Base-by-base conservation (phyloP, 306 rosid genomes). In the Cucurbita ficifolia region DNA sequence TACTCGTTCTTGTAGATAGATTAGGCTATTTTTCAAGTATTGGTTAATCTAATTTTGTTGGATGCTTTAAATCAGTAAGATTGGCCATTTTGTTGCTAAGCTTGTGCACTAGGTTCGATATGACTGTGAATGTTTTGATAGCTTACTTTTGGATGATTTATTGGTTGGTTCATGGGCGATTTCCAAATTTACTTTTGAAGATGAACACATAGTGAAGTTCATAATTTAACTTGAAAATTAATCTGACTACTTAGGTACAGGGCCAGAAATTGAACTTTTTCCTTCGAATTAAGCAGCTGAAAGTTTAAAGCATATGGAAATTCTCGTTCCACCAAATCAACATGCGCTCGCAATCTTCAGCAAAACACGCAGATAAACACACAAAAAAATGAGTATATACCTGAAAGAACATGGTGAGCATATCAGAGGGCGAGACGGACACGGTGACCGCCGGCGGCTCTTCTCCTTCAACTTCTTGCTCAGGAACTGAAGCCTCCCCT, bases 381-480 rank as follows among this genome's bases (percentile, higher is more conserved):
- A 39, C 1, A 24, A 46, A 13, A 60, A 60, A 60, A 59, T 14
- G 13, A 46, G 1, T 61, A 8, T 36, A 9, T 69, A 92, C 98
- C 96, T 87, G 96, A 84, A 92, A 88, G 81, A 86, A 71, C 96
- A 92, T 90, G 57, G 87, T 84, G 82, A 92, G 96, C 19, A 85
- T 84, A 16, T 92, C 96, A 1, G 96, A 86, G 0, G 98, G 87
- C 5, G 91, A 92, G 81, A 92, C 81, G 29, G 96, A 90, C 4
- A 90, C 96, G 17, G 87, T 84, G 75, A 92, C 96, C 18, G 96
- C 64, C 73, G 74, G 90, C 69, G 75, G 80, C 52, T 89, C 43
- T 58, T 82, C 79, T 18, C 38, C 76, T 57, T 77, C 88, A 19
- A 13, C 84, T 72, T 0, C 77, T 71, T 59, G 81, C 57, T 68